phyloP scores from a whole-genome alignment of 305 asterid species.

The Fraxinus dipetala region DNA sequence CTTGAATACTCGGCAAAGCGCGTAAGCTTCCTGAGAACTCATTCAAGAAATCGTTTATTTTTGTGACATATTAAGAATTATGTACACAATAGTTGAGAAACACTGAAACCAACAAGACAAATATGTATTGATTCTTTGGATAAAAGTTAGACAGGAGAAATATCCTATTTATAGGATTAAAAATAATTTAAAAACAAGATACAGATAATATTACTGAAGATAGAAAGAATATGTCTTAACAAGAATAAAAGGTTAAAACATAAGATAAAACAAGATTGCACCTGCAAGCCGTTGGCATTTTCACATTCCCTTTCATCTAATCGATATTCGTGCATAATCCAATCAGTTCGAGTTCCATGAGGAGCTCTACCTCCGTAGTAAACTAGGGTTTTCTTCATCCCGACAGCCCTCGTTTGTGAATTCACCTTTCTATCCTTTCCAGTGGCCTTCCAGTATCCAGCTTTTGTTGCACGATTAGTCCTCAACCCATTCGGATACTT shows the following conservation, averaged over 20 bases:
- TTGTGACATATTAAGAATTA: background rate
- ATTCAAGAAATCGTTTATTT: background rate
- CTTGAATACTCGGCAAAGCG: conserved; percentile 93
- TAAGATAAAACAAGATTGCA: conserved; percentile 8
- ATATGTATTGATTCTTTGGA: background rate
- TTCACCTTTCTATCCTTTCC: conserved; percentile 90
- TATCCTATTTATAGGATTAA: background rate
- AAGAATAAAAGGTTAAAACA: background rate
- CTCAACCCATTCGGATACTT: conserved; percentile 91
- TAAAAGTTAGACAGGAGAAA: background rate
- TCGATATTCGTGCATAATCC: conserved; percentile 98
- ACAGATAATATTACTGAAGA: background rate
- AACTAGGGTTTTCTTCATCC: conserved; percentile 98
- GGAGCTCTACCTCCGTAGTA: conserved; percentile 94
- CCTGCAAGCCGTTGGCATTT: conserved; percentile 66
- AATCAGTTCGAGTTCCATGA: conserved; percentile 84
- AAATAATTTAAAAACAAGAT: background rate
- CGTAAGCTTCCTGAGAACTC: conserved; percentile 73
- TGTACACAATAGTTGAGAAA: background rate
- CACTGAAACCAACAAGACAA: background rate
- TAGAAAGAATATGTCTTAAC: background rate
- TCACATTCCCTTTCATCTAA: conserved; percentile 87
- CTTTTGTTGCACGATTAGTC: conserved; percentile 86
- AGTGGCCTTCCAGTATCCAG: conserved; percentile 96
- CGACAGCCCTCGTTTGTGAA: conserved; percentile 71